Percentiles rank a stretch among this genome's conserved stretches.
These are phyloP conservation scores for Yamadazyma philogaea DNA, from an alignment of 805 yeast genomes.

Conservation along the genomic window DNA sequence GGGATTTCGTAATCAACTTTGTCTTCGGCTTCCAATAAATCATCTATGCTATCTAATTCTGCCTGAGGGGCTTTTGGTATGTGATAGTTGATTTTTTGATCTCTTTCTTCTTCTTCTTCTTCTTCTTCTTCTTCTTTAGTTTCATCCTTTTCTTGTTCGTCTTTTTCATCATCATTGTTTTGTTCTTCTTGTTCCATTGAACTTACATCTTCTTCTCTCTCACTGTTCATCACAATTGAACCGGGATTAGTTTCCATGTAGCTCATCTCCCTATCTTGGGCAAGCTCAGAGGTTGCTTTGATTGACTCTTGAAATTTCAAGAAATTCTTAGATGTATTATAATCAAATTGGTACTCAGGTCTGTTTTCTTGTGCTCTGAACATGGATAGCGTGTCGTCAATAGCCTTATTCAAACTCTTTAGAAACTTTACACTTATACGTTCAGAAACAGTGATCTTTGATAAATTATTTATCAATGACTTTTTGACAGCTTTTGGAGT, in stretches of 20 bases:
- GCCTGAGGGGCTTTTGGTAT: slow-evolving; percentile 4
- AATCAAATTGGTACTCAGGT: slow-evolving; percentile 33
- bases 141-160: slow-evolving; percentile 11
- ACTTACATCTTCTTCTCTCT: slow-evolving; percentile 6
- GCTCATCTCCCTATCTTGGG: slow-evolving; percentile 20
- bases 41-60: slow-evolving; percentile 29
- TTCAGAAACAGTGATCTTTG: slow-evolving; percentile 40
- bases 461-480: slow-evolving; percentile 49
- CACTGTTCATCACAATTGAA: not conserved
- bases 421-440: slow-evolving; percentile 27
- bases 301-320: slow-evolving; percentile 29
- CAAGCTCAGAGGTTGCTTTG: slow-evolving; percentile 21
- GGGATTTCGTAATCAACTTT: slow-evolving; percentile 34
- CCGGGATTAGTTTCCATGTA: not conserved
- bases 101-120: slow-evolving; percentile 2
- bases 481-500: slow-evolving; percentile 52
- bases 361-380: slow-evolving; percentile 22
- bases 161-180: slow-evolving; percentile 5
- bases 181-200: slow-evolving; percentile 1
- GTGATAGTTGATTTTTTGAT: not conserved
- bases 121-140: slow-evolving; percentile 6
- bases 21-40: slow-evolving; percentile 36
- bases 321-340: slow-evolving; percentile 26
- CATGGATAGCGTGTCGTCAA: slow-evolving; percentile 30
- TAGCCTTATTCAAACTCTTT: slow-evolving; percentile 30